Percentiles rank a stretch among this genome's conserved stretches.
Evolutionary conservation across 164 flowering plant genomes (phyloP).

Genomic region (Vitis amurensis): DNA sequence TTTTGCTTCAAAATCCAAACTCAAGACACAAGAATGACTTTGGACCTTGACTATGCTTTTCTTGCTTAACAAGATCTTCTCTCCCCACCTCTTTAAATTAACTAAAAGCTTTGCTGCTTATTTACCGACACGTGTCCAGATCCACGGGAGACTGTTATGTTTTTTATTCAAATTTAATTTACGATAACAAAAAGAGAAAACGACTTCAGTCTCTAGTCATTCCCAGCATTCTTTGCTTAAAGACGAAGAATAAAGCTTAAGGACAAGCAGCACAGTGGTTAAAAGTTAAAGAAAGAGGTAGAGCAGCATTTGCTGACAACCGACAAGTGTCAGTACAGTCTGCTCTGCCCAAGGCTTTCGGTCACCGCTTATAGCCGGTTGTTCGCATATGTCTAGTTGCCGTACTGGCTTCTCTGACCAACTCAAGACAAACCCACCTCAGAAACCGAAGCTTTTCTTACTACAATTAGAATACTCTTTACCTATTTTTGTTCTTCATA

Average conservation of each 20-base stretch:
- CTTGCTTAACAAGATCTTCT: conserved; percentile 58
- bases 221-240: too few relatives aligned
- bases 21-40: conserved; percentile 15
- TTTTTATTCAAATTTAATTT: too few relatives aligned
- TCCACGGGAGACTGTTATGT: too few relatives aligned
- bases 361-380: conserved; percentile 18
- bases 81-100: conserved; percentile 17
- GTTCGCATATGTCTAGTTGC: too few relatives aligned
- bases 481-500: too few relatives aligned
- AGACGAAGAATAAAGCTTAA: conserved; percentile 29
- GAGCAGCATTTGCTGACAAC: conserved; percentile 28
- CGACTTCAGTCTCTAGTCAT: too few relatives aligned
- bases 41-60: conserved; percentile 74
- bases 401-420: too few relatives aligned
- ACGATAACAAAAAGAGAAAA: too few relatives aligned
- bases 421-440: too few relatives aligned
- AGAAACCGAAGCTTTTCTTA: too few relatives aligned
- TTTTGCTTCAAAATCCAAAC: too few relatives aligned
- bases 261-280: conserved; percentile 13
- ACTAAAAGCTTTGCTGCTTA: conserved; percentile 13
- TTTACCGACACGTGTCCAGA: conserved; percentile 15
- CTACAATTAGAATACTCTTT: too few relatives aligned
- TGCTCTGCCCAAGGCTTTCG: conserved; percentile 3
- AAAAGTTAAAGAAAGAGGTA: conserved; percentile 19
- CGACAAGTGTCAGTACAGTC: conserved; percentile 25